Base-by-base conservation (phyloP, 2,329 filamentous ascomycete species). In the Talaromyces amestolkiae region DNA sequence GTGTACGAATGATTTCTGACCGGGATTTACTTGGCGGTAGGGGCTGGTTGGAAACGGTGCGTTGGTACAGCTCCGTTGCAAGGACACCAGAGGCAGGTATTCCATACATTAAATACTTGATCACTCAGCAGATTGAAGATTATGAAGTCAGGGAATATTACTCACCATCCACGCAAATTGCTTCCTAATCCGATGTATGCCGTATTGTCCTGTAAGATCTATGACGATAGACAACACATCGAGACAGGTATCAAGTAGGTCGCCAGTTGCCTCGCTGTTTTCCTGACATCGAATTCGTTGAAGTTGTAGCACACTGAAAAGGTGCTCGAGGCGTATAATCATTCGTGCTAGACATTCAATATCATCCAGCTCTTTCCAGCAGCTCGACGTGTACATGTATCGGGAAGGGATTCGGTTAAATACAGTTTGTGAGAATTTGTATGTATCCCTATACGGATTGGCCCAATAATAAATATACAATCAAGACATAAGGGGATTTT, bases 81-180 rank as follows among this genome's bases (percentile, higher is more conserved):
- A 71, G 54, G 4, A 70, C 67, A 43, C 70, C 70, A 27, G 70
- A 67, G 5, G 69, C 67, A 15, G 70, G 69, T 53, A 70, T 63
- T 45, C 65, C 68, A 61, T 70, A 71, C 37, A 69, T 53, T n/a
- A 71, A 61, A 51, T 67, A 70, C 69, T 68, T 58, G 33, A 24
- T 41, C 37, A 58, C 9, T 58, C 33, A 58, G 35, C 37, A 2
- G 13, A 58, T 3, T 41, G 35, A 27, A 58, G 13, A 22, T 37
- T 15, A 53, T n/a, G 27, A 53, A 53, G 9, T 9, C 19, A 31
- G 2, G 3, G 17, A 19, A n/a, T 3, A 7, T 11, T 31, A 66
- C 69, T 62, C 65, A 71, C 70, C 49, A 70, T 67, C 65, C 70
- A 70, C 10, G 68, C 49, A 51, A 70, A 68, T 22, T 68, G 65